Base-by-base conservation (phyloP, 2,329 filamentous ascomycete genomes). In the Ophiostoma piceae region DNA sequence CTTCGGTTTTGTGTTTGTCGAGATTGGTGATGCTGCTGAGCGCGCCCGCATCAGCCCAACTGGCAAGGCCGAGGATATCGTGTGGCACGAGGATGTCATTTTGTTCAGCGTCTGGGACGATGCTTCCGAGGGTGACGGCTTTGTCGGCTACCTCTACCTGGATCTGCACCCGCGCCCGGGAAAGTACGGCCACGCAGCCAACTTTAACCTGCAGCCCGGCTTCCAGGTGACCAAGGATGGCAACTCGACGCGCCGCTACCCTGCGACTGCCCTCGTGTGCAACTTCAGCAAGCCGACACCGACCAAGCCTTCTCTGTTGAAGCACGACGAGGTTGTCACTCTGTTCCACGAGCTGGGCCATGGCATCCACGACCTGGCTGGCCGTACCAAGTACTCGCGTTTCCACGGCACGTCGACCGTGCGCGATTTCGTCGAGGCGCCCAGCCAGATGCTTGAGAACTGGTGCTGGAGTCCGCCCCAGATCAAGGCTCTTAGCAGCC, bases 51-150 rank as follows among this genome's bases (percentile, higher is more conserved):
- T 92, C 71, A 90, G 89, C 67, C 85, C 88, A 11, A 89, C 87
- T 1, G 87, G 87, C 70, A 89, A 89, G 77, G 87, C 85, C 11
- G 85, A 87, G 69, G 90, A 92, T 73, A 90, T 94, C 74, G 82
- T 87, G 0, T 95, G 92, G 92, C 92, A 95, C 75, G 86, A 90
- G 73, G 92, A 94, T 75, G 91, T 94, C n/a, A 88, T 90, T 72
- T 79, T 94, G 70, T 94, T 92, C 81, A 90, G 88, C 67, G 92
- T 95, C 8, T 94, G 92, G 90, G 87, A 95, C 75, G 90, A 94
- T 72, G 85, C 87, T 71, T 84, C 83, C 1, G 88, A 90, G 74
- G 91, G 91, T 19, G 83, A 85, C 67, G 87, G 83, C 47, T 95
- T 95, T 75, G 88, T 92, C 7, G 92, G 92, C 57, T 95, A 94